Base-by-base conservation (phyloP, 2,329 filamentous ascomycete genomes). In the Sphaceloma murrayae region DNA sequence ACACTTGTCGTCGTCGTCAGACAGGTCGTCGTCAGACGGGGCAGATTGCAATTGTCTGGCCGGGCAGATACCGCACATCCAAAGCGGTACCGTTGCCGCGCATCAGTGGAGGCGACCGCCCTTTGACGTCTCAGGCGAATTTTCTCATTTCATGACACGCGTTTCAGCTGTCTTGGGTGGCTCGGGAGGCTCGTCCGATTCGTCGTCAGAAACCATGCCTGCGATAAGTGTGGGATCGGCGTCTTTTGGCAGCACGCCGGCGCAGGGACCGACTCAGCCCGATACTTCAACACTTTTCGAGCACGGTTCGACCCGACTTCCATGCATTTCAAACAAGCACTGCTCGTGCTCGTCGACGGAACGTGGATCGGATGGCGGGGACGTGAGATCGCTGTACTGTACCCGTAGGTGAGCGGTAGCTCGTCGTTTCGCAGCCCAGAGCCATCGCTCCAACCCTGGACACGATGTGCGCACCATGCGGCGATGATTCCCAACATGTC, bases 51-150 rank as follows among this genome's bases (percentile, higher is more conserved):
- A 29, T 24, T n/a, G 5, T 40, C 36, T 29, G 24, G 24, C 7
- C 24, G 21, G 29, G 36, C 29, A 24, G 36, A 40, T 29, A 40
- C n/a, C n/a, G n/a, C n/a, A n/a, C n/a, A n/a, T 40, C 36, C n/a
- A 11, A 14, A 13, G 13, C n/a, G 13, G 11, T 10, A 17, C 16
- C n/a, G 16, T 13, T 8, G 9, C 9, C 17, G 36, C n/a, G 13
- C 22, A 40, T 30, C 36, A 30, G 36, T 40, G 36, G 36, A 40
- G 27, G 36, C 36, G 36, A 40, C 36, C 36, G 30, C 13, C 21
- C n/a, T 11, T 27, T 6, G 24, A 27, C 24, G 24, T n/a, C 24
- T 30, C 19, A 40, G 13, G 19, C 19, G 34, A 39, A 24, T 30
- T 40, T n/a, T 39, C 7, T 11, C 24, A 7, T 11, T 27, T n/a